These are phyloP conservation scores for Cyberlindnera xylosilytica DNA, from an alignment of 805 yeast species.

Conservation along the genomic window DNA sequence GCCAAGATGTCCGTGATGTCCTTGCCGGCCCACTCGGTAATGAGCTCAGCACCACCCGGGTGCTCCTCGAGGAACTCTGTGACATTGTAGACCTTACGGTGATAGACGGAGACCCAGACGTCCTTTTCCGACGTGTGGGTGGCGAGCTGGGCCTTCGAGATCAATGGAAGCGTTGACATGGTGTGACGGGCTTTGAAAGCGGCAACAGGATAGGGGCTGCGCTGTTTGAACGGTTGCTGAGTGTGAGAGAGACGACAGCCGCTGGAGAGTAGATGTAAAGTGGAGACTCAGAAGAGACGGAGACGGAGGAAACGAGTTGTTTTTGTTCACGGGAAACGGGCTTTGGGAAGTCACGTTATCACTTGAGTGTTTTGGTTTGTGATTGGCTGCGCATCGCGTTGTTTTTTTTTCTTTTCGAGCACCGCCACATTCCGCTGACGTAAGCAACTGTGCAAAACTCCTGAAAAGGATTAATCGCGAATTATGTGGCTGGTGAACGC, in stretches of 20 bases:
- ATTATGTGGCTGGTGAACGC: too few species aligned
- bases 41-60: conserved; percentile 83
- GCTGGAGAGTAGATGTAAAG: too few species aligned
- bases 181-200: too few species aligned
- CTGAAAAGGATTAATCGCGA: too few species aligned
- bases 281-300: too few species aligned
- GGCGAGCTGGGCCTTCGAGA: conserved; percentile 50
- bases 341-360: too few species aligned
- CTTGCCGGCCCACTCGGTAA: conserved; percentile 74
- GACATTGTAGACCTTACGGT: conserved; percentile 82
- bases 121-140: conserved; percentile 49
- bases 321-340: too few species aligned
- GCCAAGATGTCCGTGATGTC: conserved; percentile 82
- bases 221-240: too few species aligned
- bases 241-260: too few species aligned
- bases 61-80: conserved; percentile 54
- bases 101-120: conserved; percentile 78
- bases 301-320: too few species aligned
- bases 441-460: too few species aligned
- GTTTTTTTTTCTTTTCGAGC: background rate
- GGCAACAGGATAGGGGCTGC: background rate
- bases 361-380: background rate
- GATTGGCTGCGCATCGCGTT: background rate
- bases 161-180: conserved; percentile 51
- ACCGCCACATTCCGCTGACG: background rate